phyloP scores from a whole-genome alignment of 148 eudicot species.

The Agrostemma githago region DNA sequence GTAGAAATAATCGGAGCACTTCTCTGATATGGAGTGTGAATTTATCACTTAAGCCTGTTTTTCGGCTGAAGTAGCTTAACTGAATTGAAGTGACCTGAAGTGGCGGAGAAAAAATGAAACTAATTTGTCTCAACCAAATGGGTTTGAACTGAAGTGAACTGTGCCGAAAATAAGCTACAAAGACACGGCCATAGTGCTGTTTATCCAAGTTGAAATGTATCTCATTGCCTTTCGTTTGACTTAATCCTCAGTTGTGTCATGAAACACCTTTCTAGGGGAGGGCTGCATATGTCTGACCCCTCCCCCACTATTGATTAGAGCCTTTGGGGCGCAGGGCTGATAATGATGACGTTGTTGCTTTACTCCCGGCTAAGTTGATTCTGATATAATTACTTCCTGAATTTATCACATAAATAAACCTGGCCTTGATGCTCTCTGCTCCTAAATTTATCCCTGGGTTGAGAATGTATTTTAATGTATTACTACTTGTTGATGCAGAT shows the following conservation, averaged over 20 bases:
- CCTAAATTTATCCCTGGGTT: not conserved
- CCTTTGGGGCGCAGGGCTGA: not conserved
- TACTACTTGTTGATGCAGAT: constrained; percentile 39
- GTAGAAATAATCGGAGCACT: not conserved
- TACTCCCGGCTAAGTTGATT: not conserved
- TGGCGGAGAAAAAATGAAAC: too few relatives aligned
- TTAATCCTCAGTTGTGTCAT: not conserved
- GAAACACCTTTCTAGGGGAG: not conserved
- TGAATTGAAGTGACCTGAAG: too few relatives aligned
- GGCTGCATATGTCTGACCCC: not conserved
- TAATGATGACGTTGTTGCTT: not conserved
- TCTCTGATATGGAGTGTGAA: not conserved
- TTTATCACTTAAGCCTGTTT: not conserved
- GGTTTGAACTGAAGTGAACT: too few relatives aligned
- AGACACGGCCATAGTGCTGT: too few relatives aligned
- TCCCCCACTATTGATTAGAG: not conserved
- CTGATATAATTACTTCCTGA: not conserved
- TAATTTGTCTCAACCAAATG: too few relatives aligned
- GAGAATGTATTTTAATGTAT: constrained; percentile 1
- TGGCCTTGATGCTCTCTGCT: not conserved
- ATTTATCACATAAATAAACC: not conserved
- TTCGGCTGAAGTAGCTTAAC: too few relatives aligned
- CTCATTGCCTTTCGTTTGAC: not conserved
- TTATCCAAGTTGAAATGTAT: not conserved
- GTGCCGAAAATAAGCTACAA: too few relatives aligned